Evolutionary conservation across 78 protist species (phyloP), one percentile per base, ranked within the genome.

Genomic region (Dictyostelium purpureum): DNA sequence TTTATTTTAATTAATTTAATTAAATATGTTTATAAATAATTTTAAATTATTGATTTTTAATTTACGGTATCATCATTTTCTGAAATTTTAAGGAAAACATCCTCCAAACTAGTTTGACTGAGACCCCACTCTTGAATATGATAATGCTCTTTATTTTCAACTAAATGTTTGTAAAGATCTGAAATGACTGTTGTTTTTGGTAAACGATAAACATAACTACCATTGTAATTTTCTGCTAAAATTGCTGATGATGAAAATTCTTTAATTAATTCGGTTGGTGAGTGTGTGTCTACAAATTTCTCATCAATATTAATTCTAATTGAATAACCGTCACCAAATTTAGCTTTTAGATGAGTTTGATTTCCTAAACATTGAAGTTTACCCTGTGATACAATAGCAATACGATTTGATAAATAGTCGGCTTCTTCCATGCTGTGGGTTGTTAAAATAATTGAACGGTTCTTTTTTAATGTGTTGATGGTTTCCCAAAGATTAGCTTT

Each of bases 361-460:
- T 93, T 19, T 21, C 98, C 98, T 16, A 95, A 1, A 57, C 95
- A 94, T 42, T 42, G 37, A 37, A 97, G 38, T 57, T 31, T 24
- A 47, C 99, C 99, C 5, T 75, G 26, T 5, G 89, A 74, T 70
- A 97, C 73, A 59, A 97, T 97, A 18, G 92, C 97, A n/a, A 98
- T 91, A 31, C 97, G 66, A n/a, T 49, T 37, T 51, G 97, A 95
- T 10, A 98, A 89, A 7, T 56, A 75, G 52, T 95, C 97, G 0
- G 71, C 97, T 52, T 95, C 97, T n/a, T 95, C 97, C 93, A 95
- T 89, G 6, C 66, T 57, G 49, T 95, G 97, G 0, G 94, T 88
- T 16, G 90, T 89, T 18, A 95, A 45, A 18, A 95, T 42, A 21
- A 89, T 94, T n/a, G 52, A 38, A 16, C 78, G 75, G 7, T 93